These are phyloP conservation scores for Zasmidium cellare DNA, from an alignment of 2,329 filamentous ascomycete genomes.

Conservation along the genomic window DNA sequence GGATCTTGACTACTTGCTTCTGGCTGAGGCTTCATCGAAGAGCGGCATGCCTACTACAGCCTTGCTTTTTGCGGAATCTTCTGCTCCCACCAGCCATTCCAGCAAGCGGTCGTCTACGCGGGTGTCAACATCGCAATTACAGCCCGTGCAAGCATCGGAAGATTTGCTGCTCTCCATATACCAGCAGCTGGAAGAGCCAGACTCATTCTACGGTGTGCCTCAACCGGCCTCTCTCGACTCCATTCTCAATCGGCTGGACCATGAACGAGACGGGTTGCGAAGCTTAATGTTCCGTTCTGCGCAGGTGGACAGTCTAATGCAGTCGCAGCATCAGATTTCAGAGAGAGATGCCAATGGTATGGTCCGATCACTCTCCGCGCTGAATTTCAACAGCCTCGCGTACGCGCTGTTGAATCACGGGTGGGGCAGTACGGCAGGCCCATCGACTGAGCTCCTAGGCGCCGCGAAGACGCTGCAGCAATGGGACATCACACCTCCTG, in stretches of 20 bases:
- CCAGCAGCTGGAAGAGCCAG: conserved; percentile 90
- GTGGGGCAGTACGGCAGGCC: conserved; percentile 53
- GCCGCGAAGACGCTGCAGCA: conserved; percentile 71
- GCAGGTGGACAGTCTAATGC: conserved; percentile 82
- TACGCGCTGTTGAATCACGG: conserved; percentile 73
- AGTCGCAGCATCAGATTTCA: conserved; percentile 57
- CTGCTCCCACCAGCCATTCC: conserved; percentile 10
- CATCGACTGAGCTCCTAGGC: conserved; percentile 18
- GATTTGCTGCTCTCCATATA: conserved; percentile 80
- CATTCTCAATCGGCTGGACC: conserved; percentile 79
- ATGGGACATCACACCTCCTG: conserved; percentile 83
- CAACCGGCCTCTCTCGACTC: conserved; percentile 74
- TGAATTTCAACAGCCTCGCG: conserved; percentile 84
- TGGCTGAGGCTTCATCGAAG: conserved; percentile 68
- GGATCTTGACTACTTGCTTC: conserved; percentile 72
- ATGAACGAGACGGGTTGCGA: conserved; percentile 84
- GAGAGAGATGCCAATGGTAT: conserved; percentile 66
- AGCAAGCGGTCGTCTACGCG: conserved; percentile 27
- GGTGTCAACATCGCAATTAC: conserved; percentile 20
- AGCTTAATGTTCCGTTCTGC: conserved; percentile 89
- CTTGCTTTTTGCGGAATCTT: conserved; percentile 76
- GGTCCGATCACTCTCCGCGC: conserved; percentile 72
- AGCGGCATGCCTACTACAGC: conserved; percentile 89
- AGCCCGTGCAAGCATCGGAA: conserved; percentile 53
- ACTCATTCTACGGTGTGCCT: conserved; percentile 89